Evolutionary conservation across 2,329 filamentous ascomycete species (phyloP).

Genomic region (Aspergillus caelatus): DNA sequence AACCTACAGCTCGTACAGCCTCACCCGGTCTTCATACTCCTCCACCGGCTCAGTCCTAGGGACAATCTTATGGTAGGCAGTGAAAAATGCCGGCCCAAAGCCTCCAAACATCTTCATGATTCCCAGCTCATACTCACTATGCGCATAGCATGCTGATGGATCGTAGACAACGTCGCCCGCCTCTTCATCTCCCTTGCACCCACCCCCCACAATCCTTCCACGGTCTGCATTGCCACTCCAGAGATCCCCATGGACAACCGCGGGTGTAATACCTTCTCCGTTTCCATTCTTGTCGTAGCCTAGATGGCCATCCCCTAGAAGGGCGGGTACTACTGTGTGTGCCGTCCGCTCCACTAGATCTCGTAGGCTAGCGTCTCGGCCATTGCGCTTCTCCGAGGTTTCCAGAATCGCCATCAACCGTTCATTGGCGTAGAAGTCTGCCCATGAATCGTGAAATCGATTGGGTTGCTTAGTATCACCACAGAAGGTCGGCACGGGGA

Average conservation of each 20-base stretch:
- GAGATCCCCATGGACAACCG: conserved; percentile 87
- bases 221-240: conserved; percentile 83
- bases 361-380: conserved; percentile 64
- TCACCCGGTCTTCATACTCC: conserved; percentile 83
- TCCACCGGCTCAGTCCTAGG: conserved; percentile 77
- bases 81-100: conserved; percentile 71
- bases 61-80: conserved; percentile 74
- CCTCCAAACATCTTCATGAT: conserved; percentile 98
- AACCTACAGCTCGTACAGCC: conserved; percentile 79
- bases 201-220: conserved; percentile 61
- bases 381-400: conserved; percentile 63
- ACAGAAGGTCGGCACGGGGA: conserved; percentile 82
- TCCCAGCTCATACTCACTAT: conserved; percentile 86
- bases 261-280: conserved; percentile 67
- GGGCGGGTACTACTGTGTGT: conserved; percentile 67
- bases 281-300: conserved; percentile 46
- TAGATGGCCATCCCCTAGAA: conserved; percentile 71
- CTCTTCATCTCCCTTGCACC: conserved; percentile 42
- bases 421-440: conserved; percentile 80
- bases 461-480: conserved; percentile 85
- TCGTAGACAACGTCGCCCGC: conserved; percentile 81
- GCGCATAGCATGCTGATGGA: conserved; percentile 77
- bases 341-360: conserved; percentile 67
- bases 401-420: conserved; percentile 68
- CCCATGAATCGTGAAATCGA: conserved; percentile 71